Conservation (phyloP, 768 basidiomycete species). For the Psilocybe subaeruginosa region DNA sequence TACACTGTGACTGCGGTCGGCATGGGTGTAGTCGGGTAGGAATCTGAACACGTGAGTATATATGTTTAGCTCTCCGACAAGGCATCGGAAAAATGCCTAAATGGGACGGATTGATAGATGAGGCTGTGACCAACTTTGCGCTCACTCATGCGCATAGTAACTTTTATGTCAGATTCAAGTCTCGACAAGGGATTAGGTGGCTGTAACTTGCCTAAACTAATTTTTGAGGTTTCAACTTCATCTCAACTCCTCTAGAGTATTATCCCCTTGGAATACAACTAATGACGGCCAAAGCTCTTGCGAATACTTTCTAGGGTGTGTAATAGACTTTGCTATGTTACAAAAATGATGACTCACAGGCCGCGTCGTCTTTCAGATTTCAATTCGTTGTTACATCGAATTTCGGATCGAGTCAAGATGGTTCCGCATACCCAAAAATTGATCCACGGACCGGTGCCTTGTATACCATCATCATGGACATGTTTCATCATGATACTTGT, state of each 20-base stretch:
- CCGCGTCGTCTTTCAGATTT: constrained; percentile 21
- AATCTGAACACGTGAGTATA: constrained; percentile 9
- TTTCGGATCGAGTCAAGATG: constrained; percentile 37
- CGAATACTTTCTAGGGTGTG: not conserved
- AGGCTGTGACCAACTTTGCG: constrained; percentile 20
- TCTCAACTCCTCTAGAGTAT: constrained; percentile 7
- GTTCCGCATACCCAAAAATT: constrained; percentile 34
- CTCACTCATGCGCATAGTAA: constrained; percentile 8
- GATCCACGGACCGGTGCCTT: constrained; percentile 38
- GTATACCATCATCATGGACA: constrained; percentile 28
- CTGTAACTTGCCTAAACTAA: constrained; percentile 16
- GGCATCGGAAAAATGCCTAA: constrained; percentile 13
- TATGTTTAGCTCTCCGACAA: constrained; percentile 13
- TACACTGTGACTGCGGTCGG: not conserved
- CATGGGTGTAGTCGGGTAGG: not conserved
- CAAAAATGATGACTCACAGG: constrained; percentile 31
- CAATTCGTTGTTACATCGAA: constrained; percentile 11
- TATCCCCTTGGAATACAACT: constrained; percentile 14
- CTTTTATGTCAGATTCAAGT: constrained; percentile 11
- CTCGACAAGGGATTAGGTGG: constrained; percentile 12
- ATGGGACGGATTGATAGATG: constrained; percentile 10
- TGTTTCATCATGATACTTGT: constrained; percentile 35
- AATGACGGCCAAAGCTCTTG: not conserved
- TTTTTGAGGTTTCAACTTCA: constrained; percentile 21
- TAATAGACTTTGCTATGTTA: constrained; percentile 13